These are phyloP conservation scores for Podila clonocystis DNA, from an alignment of 192 early-diverging fungal genomes.

Conservation along the genomic window DNA sequence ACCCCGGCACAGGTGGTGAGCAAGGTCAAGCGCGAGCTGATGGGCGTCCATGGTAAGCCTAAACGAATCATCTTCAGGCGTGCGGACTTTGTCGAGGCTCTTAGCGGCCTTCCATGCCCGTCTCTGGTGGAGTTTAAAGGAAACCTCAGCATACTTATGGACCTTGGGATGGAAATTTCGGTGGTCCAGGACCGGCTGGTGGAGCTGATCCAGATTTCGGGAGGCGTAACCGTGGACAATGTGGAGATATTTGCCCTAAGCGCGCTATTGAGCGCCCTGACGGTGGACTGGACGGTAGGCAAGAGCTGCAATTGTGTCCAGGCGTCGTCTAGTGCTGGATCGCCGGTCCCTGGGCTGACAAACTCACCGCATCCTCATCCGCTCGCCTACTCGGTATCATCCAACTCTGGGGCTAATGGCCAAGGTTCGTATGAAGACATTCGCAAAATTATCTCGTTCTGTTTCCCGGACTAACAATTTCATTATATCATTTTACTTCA, in stretches of 20 bases:
- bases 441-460: neutral
- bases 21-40: slow-evolving; percentile 13
- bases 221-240: slow-evolving; percentile 10
- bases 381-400: neutral
- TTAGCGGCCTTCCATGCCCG: neutral
- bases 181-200: slow-evolving; percentile 31
- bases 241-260: slow-evolving; percentile 14
- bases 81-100: slow-evolving; percentile 20
- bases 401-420: neutral
- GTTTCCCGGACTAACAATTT: too few species aligned
- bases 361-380: neutral
- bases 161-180: slow-evolving; percentile 26
- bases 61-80: slow-evolving; percentile 20
- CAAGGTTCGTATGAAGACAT: neutral
- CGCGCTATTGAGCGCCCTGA: slow-evolving; percentile 7
- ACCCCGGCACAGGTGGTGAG: neutral
- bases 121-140: neutral
- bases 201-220: slow-evolving; percentile 20
- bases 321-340: neutral
- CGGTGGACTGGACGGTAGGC: slow-evolving; percentile 1
- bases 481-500: neutral
- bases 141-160: slow-evolving; percentile 7
- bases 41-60: slow-evolving; percentile 25
- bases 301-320: neutral
- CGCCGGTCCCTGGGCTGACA: neutral